Percentiles rank a stretch among this genome's conserved stretches.
Conservation (phyloP, 2,329 filamentous ascomycete genomes). For the Pyrenochaeta sp. region DNA sequence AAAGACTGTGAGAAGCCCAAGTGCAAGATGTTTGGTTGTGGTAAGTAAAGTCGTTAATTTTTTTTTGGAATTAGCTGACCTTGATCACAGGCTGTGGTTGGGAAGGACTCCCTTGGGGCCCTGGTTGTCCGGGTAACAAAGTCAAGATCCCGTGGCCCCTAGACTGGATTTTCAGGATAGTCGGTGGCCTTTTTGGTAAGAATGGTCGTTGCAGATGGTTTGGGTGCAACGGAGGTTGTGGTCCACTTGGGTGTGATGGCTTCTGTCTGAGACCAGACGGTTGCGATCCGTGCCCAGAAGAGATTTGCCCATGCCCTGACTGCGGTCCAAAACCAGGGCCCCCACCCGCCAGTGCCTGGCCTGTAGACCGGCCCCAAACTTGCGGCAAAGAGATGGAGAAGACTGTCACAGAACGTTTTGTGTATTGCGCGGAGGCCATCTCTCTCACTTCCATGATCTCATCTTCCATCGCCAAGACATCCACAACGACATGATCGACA, state of each 20-base stretch:
- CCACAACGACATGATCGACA: conserved; percentile 20
- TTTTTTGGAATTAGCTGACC: too few relatives aligned
- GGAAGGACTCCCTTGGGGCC: conserved; percentile 31
- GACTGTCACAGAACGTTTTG: conserved; percentile 29
- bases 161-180: too few relatives aligned
- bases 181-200: conserved; percentile 29
- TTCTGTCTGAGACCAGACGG: conserved; percentile 20
- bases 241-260: conserved; percentile 26
- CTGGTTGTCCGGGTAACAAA: conserved; percentile 19
- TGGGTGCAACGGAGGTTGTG: conserved; percentile 25
- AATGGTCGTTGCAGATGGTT: conserved; percentile 23
- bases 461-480: too few relatives aligned
- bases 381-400: conserved; percentile 32
- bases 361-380: conserved; percentile 10
- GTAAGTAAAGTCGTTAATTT: too few relatives aligned
- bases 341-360: conserved; percentile 16
- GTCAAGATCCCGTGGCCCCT: too few relatives aligned
- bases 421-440: conserved; percentile 30
- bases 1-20: too few relatives aligned
- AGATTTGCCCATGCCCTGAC: conserved; percentile 27
- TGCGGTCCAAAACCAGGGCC: conserved; percentile 33
- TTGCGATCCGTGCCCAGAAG: conserved; percentile 25
- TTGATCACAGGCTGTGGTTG: conserved; percentile 26
- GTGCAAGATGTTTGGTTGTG: conserved; percentile 32
- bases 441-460: too few relatives aligned